Evolutionary conservation across 2,329 filamentous ascomycete genomes (phyloP), one percentile per base, ranked within the genome.

Genomic region (Elsinoe necatrix): DNA sequence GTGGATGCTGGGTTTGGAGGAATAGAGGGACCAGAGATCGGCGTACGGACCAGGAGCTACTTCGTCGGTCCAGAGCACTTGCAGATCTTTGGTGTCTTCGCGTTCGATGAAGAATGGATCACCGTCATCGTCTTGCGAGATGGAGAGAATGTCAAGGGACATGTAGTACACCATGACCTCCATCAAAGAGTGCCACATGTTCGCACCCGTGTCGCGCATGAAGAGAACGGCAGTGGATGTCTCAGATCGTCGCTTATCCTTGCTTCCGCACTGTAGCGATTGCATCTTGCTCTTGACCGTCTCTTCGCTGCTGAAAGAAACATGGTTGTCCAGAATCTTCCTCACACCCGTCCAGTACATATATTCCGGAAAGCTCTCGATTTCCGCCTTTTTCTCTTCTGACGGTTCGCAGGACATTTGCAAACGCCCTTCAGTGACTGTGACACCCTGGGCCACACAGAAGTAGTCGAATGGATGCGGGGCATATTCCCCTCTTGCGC

Each of bases 111-210:
- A 51, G 43, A 45, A 57, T 21, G 55, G 43, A 18, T 45, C 41
- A 16, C 45, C 43, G 34, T 57, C 18, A 6, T 57, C 55, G 20
- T 57, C 55, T 21, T 37, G 20, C 2, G 55, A 37, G 29, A 57
- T 57, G 7, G 55, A 57, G 27, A 57, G 55, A 20, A 57, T 34
- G 31, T 57, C 55, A n/a, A 57, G 34, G 21, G 55, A 57, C 29
- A 57, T 25, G 43, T 50, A 57, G 21, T 57, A 57, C n/a, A 29
- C 45, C 31, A 57, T 50, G 14, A 57, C 55, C 35, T 57, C 55
- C 55, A 57, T 57, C 6, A 57, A 25, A 11, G 55, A 57, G 37
- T 57, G 55, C 55, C 55, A 57, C 55, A 57, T 57, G 34, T 57
- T 57, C 1, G 55, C 55, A 14, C 55, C 55, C 2, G 43, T 50